Percentiles rank a stretch among this genome's conserved stretches.
Conservation (phyloP, 768 basidiomycete species). For the Agrocybe praecox region DNA sequence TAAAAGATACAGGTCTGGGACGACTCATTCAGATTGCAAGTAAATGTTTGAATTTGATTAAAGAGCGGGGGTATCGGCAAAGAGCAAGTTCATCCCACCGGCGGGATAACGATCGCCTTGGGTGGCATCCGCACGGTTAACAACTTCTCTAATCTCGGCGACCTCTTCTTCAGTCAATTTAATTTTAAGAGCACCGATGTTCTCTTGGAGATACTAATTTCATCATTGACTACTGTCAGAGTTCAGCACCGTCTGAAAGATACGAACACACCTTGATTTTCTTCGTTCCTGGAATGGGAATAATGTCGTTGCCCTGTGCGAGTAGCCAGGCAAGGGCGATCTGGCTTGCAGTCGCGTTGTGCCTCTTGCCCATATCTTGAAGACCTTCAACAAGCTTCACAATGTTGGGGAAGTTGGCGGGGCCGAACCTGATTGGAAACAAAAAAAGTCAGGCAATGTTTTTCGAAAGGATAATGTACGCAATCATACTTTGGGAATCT, state of each 20-base stretch:
- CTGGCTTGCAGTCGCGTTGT: conserved; percentile 47
- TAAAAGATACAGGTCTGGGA: no score
- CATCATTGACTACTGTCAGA: neutral
- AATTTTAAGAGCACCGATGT: conserved; percentile 33
- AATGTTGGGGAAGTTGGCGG: conserved; percentile 51
- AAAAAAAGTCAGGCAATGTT: neutral
- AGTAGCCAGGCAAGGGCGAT: conserved; percentile 52
- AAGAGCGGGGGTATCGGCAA: conserved; percentile 31
- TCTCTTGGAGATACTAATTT: conserved; percentile 42
- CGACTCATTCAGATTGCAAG: no score
- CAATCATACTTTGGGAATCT: conserved; percentile 25
- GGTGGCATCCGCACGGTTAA: conserved; percentile 20
- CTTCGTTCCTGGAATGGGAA: conserved; percentile 52
- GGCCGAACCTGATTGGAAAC: conserved; percentile 25
- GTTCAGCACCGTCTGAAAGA: neutral
- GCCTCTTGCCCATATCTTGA: conserved; percentile 36
- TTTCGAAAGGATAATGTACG: neutral
- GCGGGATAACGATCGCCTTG: conserved; percentile 33
- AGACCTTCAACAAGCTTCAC: conserved; percentile 43
- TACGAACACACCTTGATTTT: conserved; percentile 24
- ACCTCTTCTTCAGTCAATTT: conserved; percentile 34
- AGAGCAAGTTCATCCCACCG: conserved; percentile 18
- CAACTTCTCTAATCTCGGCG: conserved; percentile 31
- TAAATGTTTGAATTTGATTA: neutral
- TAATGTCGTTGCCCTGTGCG: conserved; percentile 47